Evolutionary conservation across 495 filamentous ascomycete species (phyloP).

Genomic region (Penicillium macrosclerotiorum): DNA sequence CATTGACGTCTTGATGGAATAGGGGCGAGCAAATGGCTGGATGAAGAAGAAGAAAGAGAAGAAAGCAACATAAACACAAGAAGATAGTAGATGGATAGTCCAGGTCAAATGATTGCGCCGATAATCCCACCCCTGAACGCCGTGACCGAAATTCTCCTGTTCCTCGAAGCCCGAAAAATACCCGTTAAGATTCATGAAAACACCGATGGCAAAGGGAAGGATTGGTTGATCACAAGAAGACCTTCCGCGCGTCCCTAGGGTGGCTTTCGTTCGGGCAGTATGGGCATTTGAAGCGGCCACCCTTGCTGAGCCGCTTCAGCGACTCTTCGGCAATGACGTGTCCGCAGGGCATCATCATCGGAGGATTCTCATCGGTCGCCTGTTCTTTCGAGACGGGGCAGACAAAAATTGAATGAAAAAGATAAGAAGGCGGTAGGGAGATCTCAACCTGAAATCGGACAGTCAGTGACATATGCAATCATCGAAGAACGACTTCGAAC

Average conservation of each 20-base stretch:
- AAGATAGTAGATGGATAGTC: neutral
- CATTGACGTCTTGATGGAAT: too few species aligned
- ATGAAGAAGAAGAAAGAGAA: neutral
- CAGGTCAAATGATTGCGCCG: constrained; percentile 3
- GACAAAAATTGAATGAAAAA: constrained; percentile 96
- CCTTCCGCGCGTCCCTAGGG: constrained; percentile 70
- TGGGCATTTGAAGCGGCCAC: constrained; percentile 84
- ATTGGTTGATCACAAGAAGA: constrained; percentile 49
- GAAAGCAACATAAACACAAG: neutral
- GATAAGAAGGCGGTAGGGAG: constrained; percentile 77
- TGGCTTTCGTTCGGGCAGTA: constrained; percentile 89
- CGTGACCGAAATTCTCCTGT: neutral
- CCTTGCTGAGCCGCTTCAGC: constrained; percentile 72
- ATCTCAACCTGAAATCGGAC: constrained; percentile 68
- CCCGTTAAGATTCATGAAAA: neutral
- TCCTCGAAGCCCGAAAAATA: neutral
- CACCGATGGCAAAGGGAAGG: constrained; percentile 1
- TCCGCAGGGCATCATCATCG: constrained; percentile 97
- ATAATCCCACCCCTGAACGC: constrained; percentile 1
- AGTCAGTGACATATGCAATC: neutral
- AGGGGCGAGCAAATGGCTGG: neutral
- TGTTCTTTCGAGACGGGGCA: constrained; percentile 97
- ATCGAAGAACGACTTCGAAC: neutral
- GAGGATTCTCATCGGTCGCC: constrained; percentile 87
- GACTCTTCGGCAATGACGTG: constrained; percentile 90